A percentile compares a stretch with the other conserved stretches of the same genome.
phyloP scores from a whole-genome alignment of 495 filamentous ascomycete species.

The Aspergillus carlsbadensis region DNA sequence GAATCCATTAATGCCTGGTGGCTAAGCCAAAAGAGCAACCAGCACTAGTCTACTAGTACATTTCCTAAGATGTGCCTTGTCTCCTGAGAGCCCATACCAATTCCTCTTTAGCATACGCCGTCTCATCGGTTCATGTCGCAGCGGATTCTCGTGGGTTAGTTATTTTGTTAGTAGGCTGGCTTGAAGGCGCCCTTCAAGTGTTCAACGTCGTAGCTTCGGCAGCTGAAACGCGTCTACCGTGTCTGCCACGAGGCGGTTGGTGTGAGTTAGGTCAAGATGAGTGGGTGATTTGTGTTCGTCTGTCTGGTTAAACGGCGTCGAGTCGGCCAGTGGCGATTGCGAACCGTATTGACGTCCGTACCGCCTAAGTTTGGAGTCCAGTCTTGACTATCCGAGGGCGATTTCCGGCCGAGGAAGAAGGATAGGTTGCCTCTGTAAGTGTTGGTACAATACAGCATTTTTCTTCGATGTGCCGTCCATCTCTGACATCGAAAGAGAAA shows the following conservation, averaged over 20 bases:
- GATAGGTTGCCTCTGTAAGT: too few relatives aligned
- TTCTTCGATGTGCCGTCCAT: conserved; percentile 27
- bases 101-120: conserved; percentile 22
- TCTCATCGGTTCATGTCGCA: conserved; percentile 25
- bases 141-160: conserved; percentile 29
- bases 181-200: conserved; percentile 31
- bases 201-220: conserved; percentile 28
- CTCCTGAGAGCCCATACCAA: conserved; percentile 26
- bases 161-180: conserved; percentile 29
- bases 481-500: conserved; percentile 35
- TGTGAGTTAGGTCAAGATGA: conserved; percentile 18
- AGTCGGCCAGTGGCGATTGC: conserved; percentile 37
- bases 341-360: conserved; percentile 34
- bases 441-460: conserved; percentile 32
- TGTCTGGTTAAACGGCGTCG: conserved; percentile 23
- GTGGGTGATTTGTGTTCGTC: conserved; percentile 14
- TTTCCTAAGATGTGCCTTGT: conserved; percentile 21
- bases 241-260: conserved; percentile 20
- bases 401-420: too few relatives aligned
- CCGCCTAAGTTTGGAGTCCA: conserved; percentile 36
- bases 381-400: conserved; percentile 23
- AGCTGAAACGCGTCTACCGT: conserved; percentile 26
- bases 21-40: conserved; percentile 32
- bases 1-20: conserved; percentile 35
- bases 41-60: conserved; percentile 31